Percentiles rank a stretch among this genome's conserved stretches.
Evolutionary conservation across 2,329 filamentous ascomycete genomes (phyloP).

Genomic region (Stagonosporopsis chrysanthemi): DNA sequence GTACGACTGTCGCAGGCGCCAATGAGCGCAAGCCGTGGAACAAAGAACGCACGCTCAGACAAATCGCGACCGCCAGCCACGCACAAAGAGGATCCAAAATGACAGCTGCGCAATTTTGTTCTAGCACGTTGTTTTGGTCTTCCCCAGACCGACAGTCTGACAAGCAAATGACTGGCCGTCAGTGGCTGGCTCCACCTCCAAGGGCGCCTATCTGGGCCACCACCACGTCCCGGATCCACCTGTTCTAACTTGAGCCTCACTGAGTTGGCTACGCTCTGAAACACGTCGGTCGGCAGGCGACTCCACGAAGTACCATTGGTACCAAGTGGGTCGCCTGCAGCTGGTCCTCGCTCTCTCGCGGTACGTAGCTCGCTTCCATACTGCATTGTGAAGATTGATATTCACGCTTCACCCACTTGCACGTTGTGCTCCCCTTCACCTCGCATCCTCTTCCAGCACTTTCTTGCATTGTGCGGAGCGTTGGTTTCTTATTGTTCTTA

Average conservation of each 20-base stretch:
- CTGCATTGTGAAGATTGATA: constrained; percentile 39
- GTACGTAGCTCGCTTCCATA: constrained; percentile 47
- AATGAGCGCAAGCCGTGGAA: constrained; percentile 49
- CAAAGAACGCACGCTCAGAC: constrained; percentile 44
- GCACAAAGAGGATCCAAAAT: constrained; percentile 37
- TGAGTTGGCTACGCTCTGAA: constrained; percentile 52
- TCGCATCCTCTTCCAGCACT: constrained; percentile 24
- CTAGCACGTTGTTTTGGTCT: constrained; percentile 46
- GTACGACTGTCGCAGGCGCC: constrained; percentile 35
- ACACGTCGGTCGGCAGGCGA: constrained; percentile 50
- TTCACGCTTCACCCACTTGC: constrained; percentile 28
- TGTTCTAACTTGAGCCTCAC: constrained; percentile 53
- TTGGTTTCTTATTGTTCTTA: constrained; percentile 34
- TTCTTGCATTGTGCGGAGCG: constrained; percentile 50
- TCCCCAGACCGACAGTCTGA: constrained; percentile 45
- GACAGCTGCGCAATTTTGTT: constrained; percentile 34
- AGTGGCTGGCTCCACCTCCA: constrained; percentile 41
- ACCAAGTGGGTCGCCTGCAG: constrained; percentile 44
- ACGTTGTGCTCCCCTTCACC: constrained; percentile 28
- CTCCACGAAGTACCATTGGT: constrained; percentile 50
- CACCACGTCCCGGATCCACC: constrained; percentile 42
- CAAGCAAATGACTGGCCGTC: constrained; percentile 50
- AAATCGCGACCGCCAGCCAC: constrained; percentile 43
- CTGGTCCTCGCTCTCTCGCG: constrained; percentile 51
- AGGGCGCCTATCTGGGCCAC: constrained; percentile 51